Base-by-base conservation (phyloP, 169 alveolate species). In the Pseudocohnilembus persalinus region DNA sequence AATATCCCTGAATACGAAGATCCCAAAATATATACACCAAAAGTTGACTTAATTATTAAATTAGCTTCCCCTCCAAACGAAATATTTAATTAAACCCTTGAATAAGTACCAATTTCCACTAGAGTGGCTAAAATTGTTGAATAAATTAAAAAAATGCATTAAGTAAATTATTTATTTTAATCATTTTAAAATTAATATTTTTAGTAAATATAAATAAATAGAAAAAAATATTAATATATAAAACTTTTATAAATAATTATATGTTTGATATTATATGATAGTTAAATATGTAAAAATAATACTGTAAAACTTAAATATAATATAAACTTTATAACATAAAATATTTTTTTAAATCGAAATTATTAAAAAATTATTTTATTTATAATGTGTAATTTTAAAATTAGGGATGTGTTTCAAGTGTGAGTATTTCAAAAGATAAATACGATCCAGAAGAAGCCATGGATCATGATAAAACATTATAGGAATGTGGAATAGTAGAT, bases 401-500 rank as follows among this genome's bases (percentile, higher is more conserved):
- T 49, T 11, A 49, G 68, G 90, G 90, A 72, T 86, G 87, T 29
- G 74, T 86, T 30, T 63, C 79, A 26, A 80, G 75, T 26, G 81
- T 86, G 16, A 78, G 30, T 32, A 83, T 86, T 24, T 86, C 87
- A 31, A 81, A 87, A 80, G 90, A 86, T 86, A 86, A 85, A 32
- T 86, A 63, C 68, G 81, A 76, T 74, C 90, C 90, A 31, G 90
- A 86, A 81, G 90, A 86, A 63, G 87, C 80, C 16, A 74, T 86
- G 29, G 90, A 86, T 29, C 72, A 81, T n/a, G 74, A 81, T 31
- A 86, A 86, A 76, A 86, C 90, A 20, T 78, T 86, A 1, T 81
- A 86, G 80, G 34, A 86, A 65, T 86, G 90, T 74, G 90, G 90
- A 31, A 86, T 86, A 0, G 63, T 86, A 63, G 90, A 86, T 73